These are phyloP conservation scores for Alternaria sp. DNA, from an alignment of 2,329 filamentous ascomycete genomes.

Conservation along the genomic window DNA sequence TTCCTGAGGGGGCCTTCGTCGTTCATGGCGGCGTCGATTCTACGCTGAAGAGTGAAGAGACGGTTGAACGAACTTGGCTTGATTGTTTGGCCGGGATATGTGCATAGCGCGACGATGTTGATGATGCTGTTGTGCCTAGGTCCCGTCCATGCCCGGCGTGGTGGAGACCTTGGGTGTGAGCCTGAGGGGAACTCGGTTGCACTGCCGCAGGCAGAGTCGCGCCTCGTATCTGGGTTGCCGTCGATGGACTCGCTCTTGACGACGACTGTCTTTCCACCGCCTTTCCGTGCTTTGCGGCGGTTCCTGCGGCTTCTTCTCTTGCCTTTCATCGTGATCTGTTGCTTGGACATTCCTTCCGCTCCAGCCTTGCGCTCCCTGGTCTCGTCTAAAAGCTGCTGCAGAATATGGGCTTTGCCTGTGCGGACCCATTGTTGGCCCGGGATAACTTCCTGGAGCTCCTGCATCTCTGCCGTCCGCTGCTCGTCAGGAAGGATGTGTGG, in stretches of 20 bases:
- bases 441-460: not conserved
- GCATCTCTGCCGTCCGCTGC: not conserved
- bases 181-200: not conserved
- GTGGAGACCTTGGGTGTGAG: not conserved
- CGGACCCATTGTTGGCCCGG: not conserved
- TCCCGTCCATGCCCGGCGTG: not conserved
- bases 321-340: not conserved
- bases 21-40: not conserved
- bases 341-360: not conserved
- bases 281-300: not conserved
- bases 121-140: not conserved
- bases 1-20: not conserved
- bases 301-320: not conserved
- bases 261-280: not conserved
- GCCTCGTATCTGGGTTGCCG: not conserved
- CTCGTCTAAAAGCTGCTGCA: not conserved
- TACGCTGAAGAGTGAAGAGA: not conserved
- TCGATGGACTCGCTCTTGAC: slow-evolving; percentile 2
- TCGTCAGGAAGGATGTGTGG: not conserved
- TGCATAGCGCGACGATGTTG: not conserved
- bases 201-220: not conserved
- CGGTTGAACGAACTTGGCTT: not conserved
- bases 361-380: not conserved
- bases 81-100: not conserved
- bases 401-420: not conserved